phyloP scores from a whole-genome alignment of 2,329 filamentous ascomycete species.

The Diaporthe aspalathi region DNA sequence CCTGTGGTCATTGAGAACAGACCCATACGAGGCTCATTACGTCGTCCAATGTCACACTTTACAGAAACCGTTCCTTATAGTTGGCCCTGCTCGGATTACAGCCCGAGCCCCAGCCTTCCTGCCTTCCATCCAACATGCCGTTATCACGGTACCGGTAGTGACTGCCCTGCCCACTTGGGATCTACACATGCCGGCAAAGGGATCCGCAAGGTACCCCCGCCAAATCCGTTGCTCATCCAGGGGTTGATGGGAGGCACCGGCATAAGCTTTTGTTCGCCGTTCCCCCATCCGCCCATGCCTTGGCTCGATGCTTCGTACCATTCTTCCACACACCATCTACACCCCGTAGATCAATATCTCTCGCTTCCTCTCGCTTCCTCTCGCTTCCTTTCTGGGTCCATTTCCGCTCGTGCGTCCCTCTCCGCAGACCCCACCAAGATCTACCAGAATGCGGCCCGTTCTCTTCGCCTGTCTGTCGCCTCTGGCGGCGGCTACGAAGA shows the following conservation, averaged over 20 bases:
- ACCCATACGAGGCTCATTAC: slow-evolving; percentile 1
- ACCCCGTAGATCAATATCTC: slow-evolving; percentile 6
- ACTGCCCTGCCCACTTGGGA: slow-evolving; percentile 23
- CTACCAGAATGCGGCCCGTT: slow-evolving; percentile 30
- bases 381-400: background rate
- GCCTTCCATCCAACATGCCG: background rate
- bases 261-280: slow-evolving; percentile 26
- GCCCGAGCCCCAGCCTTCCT: slow-evolving; percentile 12
- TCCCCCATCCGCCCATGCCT: slow-evolving; percentile 2
- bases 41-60: slow-evolving; percentile 11
- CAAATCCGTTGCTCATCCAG: background rate
- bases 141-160: background rate
- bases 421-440: background rate
- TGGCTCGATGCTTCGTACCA: slow-evolving; percentile 14
- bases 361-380: slow-evolving; percentile 6
- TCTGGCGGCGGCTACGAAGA: slow-evolving; percentile 34
- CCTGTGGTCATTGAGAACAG: background rate
- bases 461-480: slow-evolving; percentile 31
- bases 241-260: background rate
- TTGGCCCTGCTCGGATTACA: slow-evolving; percentile 8
- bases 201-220: slow-evolving; percentile 30
- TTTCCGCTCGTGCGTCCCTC: background rate
- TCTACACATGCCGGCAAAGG: slow-evolving; percentile 8
- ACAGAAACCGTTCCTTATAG: background rate
- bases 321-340: background rate